Evolutionary conservation across 305 asterid genomes (phyloP).

Genomic region (Fraxinus xanthoxyloides): DNA sequence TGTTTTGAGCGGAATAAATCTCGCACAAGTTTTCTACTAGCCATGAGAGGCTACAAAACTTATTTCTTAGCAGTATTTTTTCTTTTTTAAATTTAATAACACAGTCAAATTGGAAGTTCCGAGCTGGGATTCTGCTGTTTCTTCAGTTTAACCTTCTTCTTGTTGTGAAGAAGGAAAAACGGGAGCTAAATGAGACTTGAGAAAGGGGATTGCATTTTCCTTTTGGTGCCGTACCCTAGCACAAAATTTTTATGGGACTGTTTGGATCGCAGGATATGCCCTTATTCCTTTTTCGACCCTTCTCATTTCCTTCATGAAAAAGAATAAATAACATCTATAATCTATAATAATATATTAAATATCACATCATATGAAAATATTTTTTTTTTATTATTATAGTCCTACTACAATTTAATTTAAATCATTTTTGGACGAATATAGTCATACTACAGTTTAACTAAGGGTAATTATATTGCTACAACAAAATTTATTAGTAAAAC

Average conservation of each 20-base stretch:
- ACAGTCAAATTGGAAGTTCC: background rate
- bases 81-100: background rate
- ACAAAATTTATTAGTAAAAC: too few species aligned
- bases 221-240: background rate
- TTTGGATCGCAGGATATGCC: background rate
- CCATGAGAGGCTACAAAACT: slow-evolving; percentile 36
- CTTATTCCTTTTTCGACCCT: too few species aligned
- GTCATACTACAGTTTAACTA: too few species aligned
- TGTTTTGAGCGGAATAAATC: slow-evolving; percentile 55
- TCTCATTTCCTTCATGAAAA: too few species aligned
- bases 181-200: background rate
- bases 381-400: too few species aligned
- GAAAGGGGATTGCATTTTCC: background rate
- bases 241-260: background rate
- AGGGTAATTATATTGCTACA: too few species aligned
- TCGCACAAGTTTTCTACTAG: slow-evolving; percentile 61
- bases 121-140: background rate
- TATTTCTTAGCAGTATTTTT: background rate
- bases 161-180: background rate
- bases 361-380: too few species aligned
- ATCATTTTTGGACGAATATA: too few species aligned
- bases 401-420: too few species aligned
- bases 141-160: background rate
- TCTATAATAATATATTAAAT: too few species aligned
- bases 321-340: too few species aligned